Evolutionary conservation across 1,139 yeast genomes (phyloP), one percentile per base, ranked within the genome.

Genomic region (Casaregolazyma suthepensis): DNA sequence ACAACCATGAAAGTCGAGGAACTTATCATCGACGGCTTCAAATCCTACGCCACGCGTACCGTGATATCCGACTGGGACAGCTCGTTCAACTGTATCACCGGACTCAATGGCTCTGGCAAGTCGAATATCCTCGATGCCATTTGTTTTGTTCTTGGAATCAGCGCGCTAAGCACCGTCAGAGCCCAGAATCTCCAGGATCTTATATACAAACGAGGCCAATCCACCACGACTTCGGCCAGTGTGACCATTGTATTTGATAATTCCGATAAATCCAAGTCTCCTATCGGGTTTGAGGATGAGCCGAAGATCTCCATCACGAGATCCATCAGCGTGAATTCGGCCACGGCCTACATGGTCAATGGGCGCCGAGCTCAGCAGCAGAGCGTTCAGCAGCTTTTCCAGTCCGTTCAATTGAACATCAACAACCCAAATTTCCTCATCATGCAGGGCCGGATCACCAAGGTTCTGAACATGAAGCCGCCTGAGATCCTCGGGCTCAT

Each of bases 401-500:
- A 93, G 68, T 86, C 95, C 12, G 96, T 94, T 17, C 99, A 94
- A 70, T 78, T 94, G 59, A 94, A 94, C 66, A 91, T 94, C 69
- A 93, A 94, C 68, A 93, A 93, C 65, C 99, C 99, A 38, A 94
- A 93, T 69, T 94, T 94, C 70, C 77, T 94, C 63, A 94, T 94
- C 65, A 93, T 94, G 99, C 99, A 94, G 71, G 99, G 99, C 56
- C 87, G 89, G 66, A 94, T 94, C 71, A 94, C 99, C 38, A 93
- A 94, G 68, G 98, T 94, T 56, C 77, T 94, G 65, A 93, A 94
- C 69, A 93, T 93, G 99, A 90, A 88, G 64, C 95, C 99, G 0
- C 73, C 81, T 1, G 99, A 94, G 67, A 87, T 91, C 38, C 72
- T 94, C 61, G 84, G 96, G 2, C 76, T 93, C 61, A 90, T 94